Base-by-base conservation (phyloP, 2,329 filamentous ascomycete species). In the Verticillium isaacii region DNA sequence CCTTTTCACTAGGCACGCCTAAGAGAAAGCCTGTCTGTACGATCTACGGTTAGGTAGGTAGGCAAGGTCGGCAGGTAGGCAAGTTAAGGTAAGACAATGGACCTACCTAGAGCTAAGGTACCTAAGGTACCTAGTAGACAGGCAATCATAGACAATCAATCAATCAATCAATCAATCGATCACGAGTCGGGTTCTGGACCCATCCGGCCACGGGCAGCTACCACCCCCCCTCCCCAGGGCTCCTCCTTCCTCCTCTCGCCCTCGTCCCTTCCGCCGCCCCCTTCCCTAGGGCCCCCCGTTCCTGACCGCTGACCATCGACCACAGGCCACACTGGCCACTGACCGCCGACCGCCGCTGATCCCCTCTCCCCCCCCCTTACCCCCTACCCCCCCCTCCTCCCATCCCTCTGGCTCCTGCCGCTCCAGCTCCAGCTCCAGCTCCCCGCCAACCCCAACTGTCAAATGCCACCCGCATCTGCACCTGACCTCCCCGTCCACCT, bases 351-450 rank as follows among this genome's bases (percentile, higher is more conserved):
- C 23, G 23, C 23, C 23, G 23, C 23, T 23, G 23, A 23, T 23
- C 23, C 56, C 55, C 65, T 61, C 61, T 34, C 61, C 61, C 65
- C 61, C 61, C 61, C 64, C 58, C 61, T 62, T 61, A 60, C 58
- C 60, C 63, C 56, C 23, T 23, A n/a, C n/a, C n/a, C n/a, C n/a
- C n/a, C 41, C 19, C n/a, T 23, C 41, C n/a, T 11, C 5, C 41
- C 23, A 4, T 23, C 19, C 19, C 23, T n/a, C 17, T 11, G 11
- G 41, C 41, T 50, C 41, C 41, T 50, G 41, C 41, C 41, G 19
- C 19, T 25, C 41, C 7, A 23, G 7, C 41, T 25, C 41, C 7
- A 23, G 7, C 41, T 50, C 41, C 41, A n/a, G n/a, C 41, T 50
- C 41, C 41, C 41, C 41, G 41, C 41, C 41, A 50, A 50, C 41